Evolutionary conservation across 495 filamentous ascomycete genomes (phyloP), one percentile per base, ranked within the genome.

Genomic region (Beverwykella pulmonaria): DNA sequence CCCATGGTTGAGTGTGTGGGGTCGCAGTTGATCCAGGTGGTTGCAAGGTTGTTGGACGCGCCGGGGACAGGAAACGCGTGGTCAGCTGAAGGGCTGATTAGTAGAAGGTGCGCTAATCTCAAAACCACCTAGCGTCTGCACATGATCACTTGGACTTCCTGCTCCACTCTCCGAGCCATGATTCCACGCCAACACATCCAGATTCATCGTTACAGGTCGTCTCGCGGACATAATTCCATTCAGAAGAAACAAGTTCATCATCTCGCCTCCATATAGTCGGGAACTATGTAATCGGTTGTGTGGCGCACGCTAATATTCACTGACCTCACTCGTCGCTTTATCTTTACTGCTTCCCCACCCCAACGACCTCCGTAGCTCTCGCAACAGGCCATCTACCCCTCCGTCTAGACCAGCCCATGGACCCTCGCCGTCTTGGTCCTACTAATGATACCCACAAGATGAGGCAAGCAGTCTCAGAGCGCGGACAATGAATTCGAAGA

Each of bases 401-500:
- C 12, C 12, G 32, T 34, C 32, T 44, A n/a, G 8, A 44, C 39
- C 17, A 44, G 30, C 30, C 12, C 30, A 4, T 34, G 30, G 12
- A 34, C 5, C 30, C 12, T 34, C 30, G 30, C 30, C 30, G 30
- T 5, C 30, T 34, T 34, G 12, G 30, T 12, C n/a, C n/a, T n/a
- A n/a, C n/a, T n/a, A n/a, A n/a, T n/a, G n/a, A n/a, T n/a, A n/a
- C n/a, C 39, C 17, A n/a, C 6, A 41, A 47, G 46, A 47, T 20
- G 46, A 60, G 55, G 23, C 23, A 34, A 32, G 1, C 0, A 22
- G 65, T 56, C 29, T 62, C 49, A 68, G 30, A 53, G 63, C 53
- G 15, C 52, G 46, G 52, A 57, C 50, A 57, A 68, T 29, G 46
- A 59, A n/a, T 2, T 39, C 12, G 29, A 48, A 67, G 65, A 68